A percentile compares a stretch with the other conserved stretches of the same genome.
Conservation (phyloP, 345 rosid genomes). For the Barbarea vulgaris region DNA sequence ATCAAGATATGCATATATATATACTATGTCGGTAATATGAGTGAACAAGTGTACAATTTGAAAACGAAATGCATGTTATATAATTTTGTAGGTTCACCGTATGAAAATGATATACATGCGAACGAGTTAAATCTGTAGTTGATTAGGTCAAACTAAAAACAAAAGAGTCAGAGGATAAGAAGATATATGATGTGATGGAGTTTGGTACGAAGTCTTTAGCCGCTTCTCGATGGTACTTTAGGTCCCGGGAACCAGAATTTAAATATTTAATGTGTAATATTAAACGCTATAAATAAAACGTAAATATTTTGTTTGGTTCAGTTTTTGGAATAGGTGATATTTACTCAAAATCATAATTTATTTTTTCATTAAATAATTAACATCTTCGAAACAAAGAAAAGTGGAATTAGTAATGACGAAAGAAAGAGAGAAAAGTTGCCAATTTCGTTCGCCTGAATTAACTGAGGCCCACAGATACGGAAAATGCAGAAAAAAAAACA, state of each 20-base stretch:
- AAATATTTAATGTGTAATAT: not conserved
- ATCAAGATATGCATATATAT: not conserved
- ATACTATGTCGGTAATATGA: not conserved
- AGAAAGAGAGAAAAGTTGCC: not conserved
- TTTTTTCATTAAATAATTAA: not conserved
- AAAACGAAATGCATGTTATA: not conserved
- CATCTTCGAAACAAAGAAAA: conserved; percentile 25
- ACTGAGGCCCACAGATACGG: conserved; percentile 6
- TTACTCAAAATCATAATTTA: not conserved
- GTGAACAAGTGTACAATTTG: conserved; percentile 10
- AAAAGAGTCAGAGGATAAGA: conserved; percentile 11
- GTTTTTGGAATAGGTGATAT: conserved; percentile 2
- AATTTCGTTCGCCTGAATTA: conserved; percentile 30
- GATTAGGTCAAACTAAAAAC: conserved; percentile 10
- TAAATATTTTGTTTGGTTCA: not conserved
- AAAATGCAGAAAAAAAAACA: not conserved
- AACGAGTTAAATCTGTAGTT: not conserved
- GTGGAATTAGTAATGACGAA: not conserved
- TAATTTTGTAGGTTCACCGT: not conserved
- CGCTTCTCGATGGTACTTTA: conserved; percentile 24
- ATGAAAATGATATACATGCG: conserved; percentile 15
- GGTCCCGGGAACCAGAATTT: conserved; percentile 5
- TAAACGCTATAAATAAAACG: too few relatives aligned
- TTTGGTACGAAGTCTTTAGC: conserved; percentile 23
- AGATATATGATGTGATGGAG: not conserved